Evolutionary conservation across 208 protist species (phyloP), one percentile per base, ranked within the genome.

Genomic region (Trypanosoma rangeli): DNA sequence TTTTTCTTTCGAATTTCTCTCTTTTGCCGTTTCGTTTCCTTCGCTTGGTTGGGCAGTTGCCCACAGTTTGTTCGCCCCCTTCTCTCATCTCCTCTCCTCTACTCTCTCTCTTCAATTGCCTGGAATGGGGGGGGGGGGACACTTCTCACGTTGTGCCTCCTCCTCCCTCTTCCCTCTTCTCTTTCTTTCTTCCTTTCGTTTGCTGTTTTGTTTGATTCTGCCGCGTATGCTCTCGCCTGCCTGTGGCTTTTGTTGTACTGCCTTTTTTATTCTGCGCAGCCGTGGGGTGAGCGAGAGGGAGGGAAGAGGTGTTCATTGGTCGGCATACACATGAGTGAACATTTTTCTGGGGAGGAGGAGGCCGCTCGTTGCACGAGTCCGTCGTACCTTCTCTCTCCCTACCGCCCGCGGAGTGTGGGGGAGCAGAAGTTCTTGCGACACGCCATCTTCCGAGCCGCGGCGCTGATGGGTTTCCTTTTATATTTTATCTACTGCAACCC

Each of bases 401-500:
- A 28, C 5, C 79, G 89, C 0, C 63, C 67, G 1, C 73, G 68
- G 20, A 80, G 77, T 31, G 70, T 67, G 0, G 80, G 76, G 0
- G 89, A 95, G 42, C 35, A 75, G 26, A 80, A 72, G 9, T 95
- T 93, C 57, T 49, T 88, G 20, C 65, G 72, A 4, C 89, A 93
- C 67, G 83, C 79, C 59, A 78, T 81, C 28, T 75, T 72, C 33
- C 86, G 89, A 29, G 79, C 62, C 0, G 70, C 58, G 0, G 35
- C 70, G 3, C 8, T 87, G 53, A 63, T 95, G 13, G 33, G 46
- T 0, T 60, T 86, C 37, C 9, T 79, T 42, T 28, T 83, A 15
- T 93, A 94, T 66, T 94, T 95, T 74, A 74, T 93, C n/a, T 95
- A 95, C 64, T 93, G 86, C 81, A 96, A 96, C 53, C 90, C 90